Evolutionary conservation across 169 alveolate species (phyloP).

Genomic region (Plasmodium knowlesi): DNA sequence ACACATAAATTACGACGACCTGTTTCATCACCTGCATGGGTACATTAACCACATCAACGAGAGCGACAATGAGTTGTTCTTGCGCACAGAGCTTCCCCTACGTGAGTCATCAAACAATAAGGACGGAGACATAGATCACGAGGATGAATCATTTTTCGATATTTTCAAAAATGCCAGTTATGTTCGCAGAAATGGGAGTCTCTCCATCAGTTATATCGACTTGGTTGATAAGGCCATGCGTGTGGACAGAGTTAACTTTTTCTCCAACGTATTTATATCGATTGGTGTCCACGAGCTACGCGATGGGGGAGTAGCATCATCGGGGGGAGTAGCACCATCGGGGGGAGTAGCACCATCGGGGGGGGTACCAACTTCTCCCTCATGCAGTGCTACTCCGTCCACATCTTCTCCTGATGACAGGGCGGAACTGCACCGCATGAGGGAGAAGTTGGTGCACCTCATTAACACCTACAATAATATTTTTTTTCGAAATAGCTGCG

Average conservation of each 20-base stretch:
- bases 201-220: conserved; percentile 52
- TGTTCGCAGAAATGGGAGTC: conserved; percentile 58
- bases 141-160: conserved; percentile 16
- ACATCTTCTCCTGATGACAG: not conserved
- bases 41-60: conserved; percentile 44
- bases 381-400: no score
- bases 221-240: not conserved
- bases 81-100: conserved; percentile 1
- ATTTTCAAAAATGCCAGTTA: conserved; percentile 59
- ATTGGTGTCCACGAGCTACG: conserved; percentile 66
- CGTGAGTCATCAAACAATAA: not conserved
- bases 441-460: conserved; percentile 6
- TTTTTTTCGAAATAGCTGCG: conserved; percentile 52
- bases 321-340: not conserved
- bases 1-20: conserved; percentile 57
- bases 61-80: conserved; percentile 48
- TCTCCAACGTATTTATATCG: conserved; percentile 67
- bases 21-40: conserved; percentile 46
- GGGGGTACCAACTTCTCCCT: no score
- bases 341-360: no score
- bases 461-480: conserved; percentile 24
- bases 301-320: not conserved
- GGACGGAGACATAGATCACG: not conserved
- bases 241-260: conserved; percentile 33
- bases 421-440: not conserved